Evolutionary conservation across 345 rosid genomes (phyloP), one percentile per base, ranked within the genome.

Genomic region (Hibiscus tridactylites): DNA sequence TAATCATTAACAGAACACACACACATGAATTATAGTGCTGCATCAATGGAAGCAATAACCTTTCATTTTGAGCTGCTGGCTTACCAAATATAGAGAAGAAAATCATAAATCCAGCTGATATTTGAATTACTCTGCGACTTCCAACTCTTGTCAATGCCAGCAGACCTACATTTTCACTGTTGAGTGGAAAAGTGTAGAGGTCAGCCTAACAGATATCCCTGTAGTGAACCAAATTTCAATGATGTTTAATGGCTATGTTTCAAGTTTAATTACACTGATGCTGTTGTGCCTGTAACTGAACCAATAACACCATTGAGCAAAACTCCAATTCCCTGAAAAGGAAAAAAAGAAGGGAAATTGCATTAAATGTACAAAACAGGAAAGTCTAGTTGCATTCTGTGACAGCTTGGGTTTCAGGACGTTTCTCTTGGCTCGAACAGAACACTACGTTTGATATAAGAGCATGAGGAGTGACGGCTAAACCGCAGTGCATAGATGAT

Each of bases 141-240:
- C 96, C 93, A 74, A 88, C 85, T 61, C 79, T 86, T 12, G 96
- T 90, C 81, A 88, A 71, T 74, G 90, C 96, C 75, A 90, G 71
- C 54, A 87, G 76, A 66, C 96, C 93, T 35, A 88, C 91, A 81
- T 88, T 90, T 82, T 88, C 93, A 39, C 91, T 90, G 81, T 69
- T 19, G 33, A 21, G 74, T 46, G 33, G 61, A 31, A 63, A 35
- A 73, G 28, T 68, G 11, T 68, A 31, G 61, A 52, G 31, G 28
- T 68, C 35, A 53, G 26, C 29, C 61, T 68, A 42, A 17, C 46
- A 29, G n/a, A 50, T 52, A 50, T 29, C 16, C 3, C n/a, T 52
- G 60, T 4, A 31, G 10, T 50, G 57, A 47, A 24, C 57, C 21
- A 26, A 66, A 46, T 6, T 15, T 46, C 3, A 66, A 26, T 26